A percentile compares a stretch with the other conserved stretches of the same genome.
Conservation (phyloP, 306 rosid species). For the Prunus mongolica region DNA sequence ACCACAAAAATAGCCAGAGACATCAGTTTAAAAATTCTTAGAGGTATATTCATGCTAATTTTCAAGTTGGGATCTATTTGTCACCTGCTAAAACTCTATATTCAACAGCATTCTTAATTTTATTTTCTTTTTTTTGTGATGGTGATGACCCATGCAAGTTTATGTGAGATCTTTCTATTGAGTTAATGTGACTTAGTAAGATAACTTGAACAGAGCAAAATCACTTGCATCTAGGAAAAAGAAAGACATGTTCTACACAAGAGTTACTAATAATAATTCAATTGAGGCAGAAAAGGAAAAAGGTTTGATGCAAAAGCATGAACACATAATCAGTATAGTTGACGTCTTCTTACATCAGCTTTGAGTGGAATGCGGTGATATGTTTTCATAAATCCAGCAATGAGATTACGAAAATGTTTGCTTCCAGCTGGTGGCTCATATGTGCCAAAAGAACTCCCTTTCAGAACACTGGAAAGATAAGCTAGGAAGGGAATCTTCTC, state of each 20-base stretch:
- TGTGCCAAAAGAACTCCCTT: constrained; percentile 57
- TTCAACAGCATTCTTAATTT: not conserved
- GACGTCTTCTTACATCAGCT: constrained; percentile 56
- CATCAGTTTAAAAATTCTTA: not conserved
- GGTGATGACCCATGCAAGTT: not conserved
- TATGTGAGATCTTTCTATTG: not conserved
- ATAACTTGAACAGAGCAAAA: not conserved
- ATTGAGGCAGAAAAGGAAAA: not conserved
- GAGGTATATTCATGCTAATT: not conserved
- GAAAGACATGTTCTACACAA: not conserved
- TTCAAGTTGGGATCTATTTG: not conserved
- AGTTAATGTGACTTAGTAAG: not conserved
- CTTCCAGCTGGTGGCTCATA: constrained; percentile 98
- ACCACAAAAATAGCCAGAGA: not conserved
- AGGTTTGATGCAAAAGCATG: not conserved
- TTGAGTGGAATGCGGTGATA: constrained; percentile 88
- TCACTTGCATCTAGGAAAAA: too few species aligned
- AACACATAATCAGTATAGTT: constrained; percentile 1
- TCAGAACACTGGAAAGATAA: constrained; percentile 68
- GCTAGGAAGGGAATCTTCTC: constrained; percentile 96
- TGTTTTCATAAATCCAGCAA: constrained; percentile 89
- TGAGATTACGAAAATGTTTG: constrained; percentile 77
- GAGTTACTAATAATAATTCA: not conserved
- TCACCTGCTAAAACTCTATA: not conserved
- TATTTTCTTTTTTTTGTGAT: not conserved